A percentile compares a stretch with the other conserved stretches of the same genome.
phyloP scores from a whole-genome alignment of 2,329 filamentous ascomycete genomes.

The Sclerotinia sclerotiorum region DNA sequence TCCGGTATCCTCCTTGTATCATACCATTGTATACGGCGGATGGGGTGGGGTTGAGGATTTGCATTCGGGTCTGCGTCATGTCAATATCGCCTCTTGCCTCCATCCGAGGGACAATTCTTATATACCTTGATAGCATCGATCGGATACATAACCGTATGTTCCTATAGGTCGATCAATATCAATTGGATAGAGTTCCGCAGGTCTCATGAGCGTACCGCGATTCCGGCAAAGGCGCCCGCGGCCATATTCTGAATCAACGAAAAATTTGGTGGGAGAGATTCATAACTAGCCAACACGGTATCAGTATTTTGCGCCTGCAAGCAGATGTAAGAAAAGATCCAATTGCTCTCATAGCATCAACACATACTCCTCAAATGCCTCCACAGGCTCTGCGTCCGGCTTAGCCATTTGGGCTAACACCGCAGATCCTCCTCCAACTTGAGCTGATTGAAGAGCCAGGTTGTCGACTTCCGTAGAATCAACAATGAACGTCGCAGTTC shows the following conservation, averaged over 20 bases:
- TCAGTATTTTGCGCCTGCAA: slow-evolving; percentile 29
- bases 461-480: slow-evolving; percentile 46
- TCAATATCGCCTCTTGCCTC: slow-evolving; percentile 26
- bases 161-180: slow-evolving; percentile 52
- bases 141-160: slow-evolving; percentile 99
- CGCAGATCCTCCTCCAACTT: slow-evolving; percentile 62
- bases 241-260: slow-evolving; percentile 92
- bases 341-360: slow-evolving; percentile 21
- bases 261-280: slow-evolving; percentile 91
- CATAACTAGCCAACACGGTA: slow-evolving; percentile 60
- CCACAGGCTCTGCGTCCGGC: slow-evolving; percentile 61
- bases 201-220: slow-evolving; percentile 34
- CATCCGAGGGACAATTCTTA: slow-evolving; percentile 16
- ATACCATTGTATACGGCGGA: slow-evolving; percentile 85
- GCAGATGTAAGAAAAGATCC: slow-evolving; percentile 8
- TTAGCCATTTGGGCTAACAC: slow-evolving; percentile 70
- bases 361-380: slow-evolving; percentile 64
- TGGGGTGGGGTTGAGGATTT: slow-evolving; percentile 82
- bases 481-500: slow-evolving; percentile 6
- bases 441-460: slow-evolving; percentile 60
- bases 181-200: slow-evolving; percentile 25
- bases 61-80: slow-evolving; percentile 81
- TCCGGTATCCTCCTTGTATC: slow-evolving; percentile 88
- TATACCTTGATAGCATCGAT: slow-evolving; percentile 94
- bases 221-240: slow-evolving; percentile 90